These are phyloP conservation scores for Kluyveromyces sp. DNA, from an alignment of 1,139 yeast species.

Conservation along the genomic window DNA sequence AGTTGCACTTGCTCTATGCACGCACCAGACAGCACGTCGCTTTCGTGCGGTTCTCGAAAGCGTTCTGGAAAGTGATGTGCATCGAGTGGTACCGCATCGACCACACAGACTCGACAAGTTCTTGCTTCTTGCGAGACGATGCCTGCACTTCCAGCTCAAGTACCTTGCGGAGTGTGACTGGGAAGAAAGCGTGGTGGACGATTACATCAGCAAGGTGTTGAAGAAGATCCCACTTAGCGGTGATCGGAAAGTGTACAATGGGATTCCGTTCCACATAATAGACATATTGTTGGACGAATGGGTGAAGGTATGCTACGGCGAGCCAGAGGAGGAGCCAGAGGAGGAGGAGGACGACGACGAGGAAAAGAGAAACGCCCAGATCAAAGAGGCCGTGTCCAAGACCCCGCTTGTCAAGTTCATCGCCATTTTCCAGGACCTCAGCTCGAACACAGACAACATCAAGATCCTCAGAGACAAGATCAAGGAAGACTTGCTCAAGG, in stretches of 20 bases:
- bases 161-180: slow-evolving; percentile 50
- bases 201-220: slow-evolving; percentile 34
- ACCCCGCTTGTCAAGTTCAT: slow-evolving; percentile 53
- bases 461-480: slow-evolving; percentile 64
- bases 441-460: slow-evolving; percentile 39
- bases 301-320: slow-evolving; percentile 53
- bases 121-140: slow-evolving; percentile 71
- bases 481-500: slow-evolving; percentile 56
- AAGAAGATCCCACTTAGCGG: slow-evolving; percentile 52
- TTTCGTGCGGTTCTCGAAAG: slow-evolving; percentile 46
- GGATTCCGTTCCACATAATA: slow-evolving; percentile 75
- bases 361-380: slow-evolving; percentile 19
- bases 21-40: slow-evolving; percentile 24
- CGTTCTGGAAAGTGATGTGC: slow-evolving; percentile 76
- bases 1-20: slow-evolving; percentile 36
- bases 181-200: slow-evolving; percentile 42
- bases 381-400: slow-evolving; percentile 28
- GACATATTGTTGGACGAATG: slow-evolving; percentile 84
- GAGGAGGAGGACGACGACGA: slow-evolving; percentile 34
- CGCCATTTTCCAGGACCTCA: slow-evolving; percentile 50
- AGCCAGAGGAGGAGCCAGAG: slow-evolving; percentile 36
- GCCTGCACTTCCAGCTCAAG: slow-evolving; percentile 56
- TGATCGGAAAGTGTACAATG: slow-evolving; percentile 54
- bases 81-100: slow-evolving; percentile 84
- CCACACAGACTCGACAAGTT: slow-evolving; percentile 82